Base-by-base conservation (phyloP, 2,329 filamentous ascomycete species). In the Ceratocystis alfenasii region DNA sequence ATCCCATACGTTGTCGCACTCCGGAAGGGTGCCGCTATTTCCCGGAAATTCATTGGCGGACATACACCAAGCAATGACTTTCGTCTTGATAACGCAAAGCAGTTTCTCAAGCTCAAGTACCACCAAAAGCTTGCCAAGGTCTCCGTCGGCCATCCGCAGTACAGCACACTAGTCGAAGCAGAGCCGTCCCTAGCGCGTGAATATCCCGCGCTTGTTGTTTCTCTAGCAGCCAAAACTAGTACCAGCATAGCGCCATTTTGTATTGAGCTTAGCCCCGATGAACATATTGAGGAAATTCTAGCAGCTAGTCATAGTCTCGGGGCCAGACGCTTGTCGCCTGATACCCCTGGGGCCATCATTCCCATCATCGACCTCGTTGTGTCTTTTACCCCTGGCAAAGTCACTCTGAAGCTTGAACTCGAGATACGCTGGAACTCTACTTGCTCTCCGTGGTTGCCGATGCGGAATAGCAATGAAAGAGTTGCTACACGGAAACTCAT, bases 341-440 rank as follows among this genome's bases (percentile, higher is more conserved):
- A 25, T 30, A 30, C 4, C 7, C 53, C 53, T 10, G 53, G 53
- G 2, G 53, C 53, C 3, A 57, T 57, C 28, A 57, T 28, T 17
- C 53, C 53, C 25, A 57, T 57, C 3, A 57, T 57, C 28, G 17
- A 28, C 17, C 53, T 57, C 53, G 22, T 3, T 0, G 53, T 57
- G 8, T 57, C 53, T 15, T 57, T 57, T 33, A 25, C 22, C 7
- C 25, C 22, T 17, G 53, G 22, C 53, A 33, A 8, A 5, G 28
- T 57, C 28, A n/a, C 22, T 5, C 28, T 79, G 30, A 70, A 69
- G 8, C 69, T 80, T 41, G 68, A 67, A 2, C 70, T 78, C 33
- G 69, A 72, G 22, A 70, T 80, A 17, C 74, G 76, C 48, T 81
- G 79, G 78, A 80, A 79, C 67, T 71, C 74, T 36, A 76, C 77